These are phyloP conservation scores for Beauveria brongniartii DNA, from an alignment of 2,329 filamentous ascomycete species.

Conservation along the genomic window DNA sequence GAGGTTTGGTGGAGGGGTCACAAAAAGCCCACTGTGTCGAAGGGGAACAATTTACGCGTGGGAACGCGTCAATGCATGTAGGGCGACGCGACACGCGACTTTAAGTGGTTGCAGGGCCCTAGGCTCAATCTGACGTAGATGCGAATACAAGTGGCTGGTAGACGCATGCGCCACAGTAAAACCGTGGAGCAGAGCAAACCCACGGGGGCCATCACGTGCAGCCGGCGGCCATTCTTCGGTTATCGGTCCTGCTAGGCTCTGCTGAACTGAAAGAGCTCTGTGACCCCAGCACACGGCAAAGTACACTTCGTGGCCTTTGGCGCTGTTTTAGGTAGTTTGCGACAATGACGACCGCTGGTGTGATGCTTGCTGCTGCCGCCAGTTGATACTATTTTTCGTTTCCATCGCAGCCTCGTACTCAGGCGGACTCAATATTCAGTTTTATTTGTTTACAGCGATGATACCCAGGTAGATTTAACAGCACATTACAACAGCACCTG, in stretches of 20 bases:
- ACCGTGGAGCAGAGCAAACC: background rate
- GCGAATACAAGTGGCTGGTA: background rate
- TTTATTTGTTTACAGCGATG: constrained; percentile 31
- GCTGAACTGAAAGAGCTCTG: background rate
- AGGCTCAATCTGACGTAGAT: background rate
- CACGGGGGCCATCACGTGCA: background rate
- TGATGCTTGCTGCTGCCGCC: background rate
- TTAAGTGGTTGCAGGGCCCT: constrained; percentile 24
- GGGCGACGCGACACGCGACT: constrained; percentile 18
- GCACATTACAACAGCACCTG: constrained; percentile 19
- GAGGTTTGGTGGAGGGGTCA: constrained; percentile 7
- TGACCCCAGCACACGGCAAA: background rate
- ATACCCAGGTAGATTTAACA: constrained; percentile 35
- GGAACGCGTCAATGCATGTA: constrained; percentile 6
- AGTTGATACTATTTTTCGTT: constrained; percentile 1
- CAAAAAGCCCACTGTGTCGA: background rate
- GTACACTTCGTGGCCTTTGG: constrained; percentile 8
- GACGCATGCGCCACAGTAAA: background rate
- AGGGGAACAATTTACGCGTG: constrained; percentile 12
- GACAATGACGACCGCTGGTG: constrained; percentile 9
- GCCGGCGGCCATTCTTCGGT: constrained; percentile 8
- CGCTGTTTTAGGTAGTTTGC: background rate
- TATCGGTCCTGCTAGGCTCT: background rate
- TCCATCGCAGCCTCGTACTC: background rate
- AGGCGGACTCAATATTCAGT: background rate